Conservation (phyloP, 2,329 filamentous ascomycete genomes). For the Trichoderma sp. region DNA sequence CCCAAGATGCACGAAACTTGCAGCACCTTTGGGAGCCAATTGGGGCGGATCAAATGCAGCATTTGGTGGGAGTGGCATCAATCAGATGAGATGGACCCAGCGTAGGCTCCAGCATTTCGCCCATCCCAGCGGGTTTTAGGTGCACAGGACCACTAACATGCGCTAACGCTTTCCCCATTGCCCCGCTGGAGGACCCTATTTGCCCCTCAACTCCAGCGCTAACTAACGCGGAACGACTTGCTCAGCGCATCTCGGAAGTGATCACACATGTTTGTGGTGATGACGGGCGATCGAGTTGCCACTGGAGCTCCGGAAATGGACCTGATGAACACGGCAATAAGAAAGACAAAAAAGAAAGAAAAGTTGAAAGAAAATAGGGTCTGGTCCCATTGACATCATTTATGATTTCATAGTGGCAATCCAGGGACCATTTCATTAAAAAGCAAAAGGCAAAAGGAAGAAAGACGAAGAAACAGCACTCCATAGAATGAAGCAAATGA, state of each 20-base stretch:
- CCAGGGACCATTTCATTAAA: neutral
- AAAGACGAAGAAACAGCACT: neutral
- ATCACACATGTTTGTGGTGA: neutral
- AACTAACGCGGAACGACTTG: neutral
- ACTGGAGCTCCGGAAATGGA: neutral
- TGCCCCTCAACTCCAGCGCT: conserved; percentile 3
- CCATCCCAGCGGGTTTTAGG: neutral
- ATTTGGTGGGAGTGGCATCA: too few relatives aligned
- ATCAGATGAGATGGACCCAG: neutral
- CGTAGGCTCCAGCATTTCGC: conserved; percentile 13
- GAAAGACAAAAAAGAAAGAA: neutral
- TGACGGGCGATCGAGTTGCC: conserved; percentile 4
- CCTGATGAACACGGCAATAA: neutral
- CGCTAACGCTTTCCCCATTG: neutral
- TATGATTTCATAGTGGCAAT: conserved; percentile 5
- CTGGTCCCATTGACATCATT: neutral
- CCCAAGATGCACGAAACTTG: neutral
- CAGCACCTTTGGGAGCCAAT: conserved; percentile 7
- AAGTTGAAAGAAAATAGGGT: neutral
- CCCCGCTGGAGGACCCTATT: conserved; percentile 1
- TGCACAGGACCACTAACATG: neutral
- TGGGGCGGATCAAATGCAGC: neutral
- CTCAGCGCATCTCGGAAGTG: neutral
- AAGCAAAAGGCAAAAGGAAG: neutral
- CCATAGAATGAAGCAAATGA: neutral